These are phyloP conservation scores for Cystofilobasidium macerans DNA, from an alignment of 768 basidiomycete species.

Conservation along the genomic window DNA sequence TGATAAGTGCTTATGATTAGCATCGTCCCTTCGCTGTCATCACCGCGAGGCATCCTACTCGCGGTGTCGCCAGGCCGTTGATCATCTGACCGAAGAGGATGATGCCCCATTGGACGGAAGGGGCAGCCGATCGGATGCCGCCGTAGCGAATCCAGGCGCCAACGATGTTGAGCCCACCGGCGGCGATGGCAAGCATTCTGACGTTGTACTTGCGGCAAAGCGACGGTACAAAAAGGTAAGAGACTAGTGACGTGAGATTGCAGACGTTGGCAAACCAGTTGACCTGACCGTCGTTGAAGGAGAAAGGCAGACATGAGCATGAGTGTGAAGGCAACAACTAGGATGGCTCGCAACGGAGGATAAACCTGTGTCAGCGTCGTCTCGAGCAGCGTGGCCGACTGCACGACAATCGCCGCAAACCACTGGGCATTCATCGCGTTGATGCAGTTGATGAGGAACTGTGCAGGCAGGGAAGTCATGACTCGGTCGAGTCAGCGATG, in stretches of 20 bases:
- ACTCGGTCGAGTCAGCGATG: not conserved
- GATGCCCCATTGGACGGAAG: slow-evolving; percentile 51
- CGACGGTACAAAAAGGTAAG: slow-evolving; percentile 51
- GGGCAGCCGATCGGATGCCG: slow-evolving; percentile 51
- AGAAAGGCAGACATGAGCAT: not conserved
- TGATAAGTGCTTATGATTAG: slow-evolving; percentile 31
- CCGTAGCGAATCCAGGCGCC: slow-evolving; percentile 62
- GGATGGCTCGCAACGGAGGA: no score
- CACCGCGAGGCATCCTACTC: slow-evolving; percentile 39
- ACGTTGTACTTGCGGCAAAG: slow-evolving; percentile 53
- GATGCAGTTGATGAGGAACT: slow-evolving; percentile 12
- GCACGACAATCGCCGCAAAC: slow-evolving; percentile 71
- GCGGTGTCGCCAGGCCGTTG: slow-evolving; percentile 38
- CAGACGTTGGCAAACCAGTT: slow-evolving; percentile 73
- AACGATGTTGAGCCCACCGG: not conserved
- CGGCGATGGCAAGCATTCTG: slow-evolving; percentile 46
- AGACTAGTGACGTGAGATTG: slow-evolving; percentile 52
- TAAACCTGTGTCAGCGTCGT: not conserved
- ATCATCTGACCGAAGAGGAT: slow-evolving; percentile 58
- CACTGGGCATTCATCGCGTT: slow-evolving; percentile 47
- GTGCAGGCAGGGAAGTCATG: not conserved
- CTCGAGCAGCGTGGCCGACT: slow-evolving; percentile 43
- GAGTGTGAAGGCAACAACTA: not conserved
- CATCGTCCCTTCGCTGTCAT: no score
- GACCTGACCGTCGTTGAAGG: not conserved